Evolutionary conservation across 164 flowering plant genomes (phyloP), one percentile per base, ranked within the genome.

Genomic region (Santalum album): DNA sequence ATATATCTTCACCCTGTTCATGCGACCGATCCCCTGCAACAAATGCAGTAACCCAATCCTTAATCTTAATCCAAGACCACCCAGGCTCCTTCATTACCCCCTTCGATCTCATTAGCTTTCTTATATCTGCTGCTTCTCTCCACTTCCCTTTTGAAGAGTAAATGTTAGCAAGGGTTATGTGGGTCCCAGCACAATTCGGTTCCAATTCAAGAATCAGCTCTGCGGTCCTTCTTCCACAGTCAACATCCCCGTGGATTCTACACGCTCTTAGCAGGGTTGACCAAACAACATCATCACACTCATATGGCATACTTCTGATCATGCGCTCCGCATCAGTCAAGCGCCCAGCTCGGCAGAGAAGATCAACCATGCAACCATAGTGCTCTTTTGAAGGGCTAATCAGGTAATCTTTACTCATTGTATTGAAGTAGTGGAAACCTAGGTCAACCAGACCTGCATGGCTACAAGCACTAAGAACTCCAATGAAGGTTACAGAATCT

Each of bases 291-390:
- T 90, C 96, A 60, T 90, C 91, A 24, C 56, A 62, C 55, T 76
- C 61, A 55, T 64, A 74, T 43, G 98, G 95, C 95, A 90, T 90
- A 43, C 52, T 73, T 36, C 59, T 66, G 20, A 90, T 87, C 84
- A 87, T 77, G 54, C 60, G 25, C 65, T 83, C 91, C 46, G 94
- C 97, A 29, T 87, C 94, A 14, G 34, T 70, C 43, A 90, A 68
- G 50, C 78, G 62, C 47, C 94, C 97, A 57, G 86, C 82, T 60
- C 94, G 70, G 49, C 87, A 82, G 15, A 90, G 77, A 42, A 90
- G 96, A 72, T 90, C 94, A 56, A 87, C 63, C 84, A 87, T 78
- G 72, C 96, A 87, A 12, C 96, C 97, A 71, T 82, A 90, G 62
- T 90, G 97, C 60, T 90, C 87, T 67, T 78, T 90, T 34, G 83